phyloP scores from a whole-genome alignment of 2,329 filamentous ascomycete species.

The Colletotrichum spaethianum region DNA sequence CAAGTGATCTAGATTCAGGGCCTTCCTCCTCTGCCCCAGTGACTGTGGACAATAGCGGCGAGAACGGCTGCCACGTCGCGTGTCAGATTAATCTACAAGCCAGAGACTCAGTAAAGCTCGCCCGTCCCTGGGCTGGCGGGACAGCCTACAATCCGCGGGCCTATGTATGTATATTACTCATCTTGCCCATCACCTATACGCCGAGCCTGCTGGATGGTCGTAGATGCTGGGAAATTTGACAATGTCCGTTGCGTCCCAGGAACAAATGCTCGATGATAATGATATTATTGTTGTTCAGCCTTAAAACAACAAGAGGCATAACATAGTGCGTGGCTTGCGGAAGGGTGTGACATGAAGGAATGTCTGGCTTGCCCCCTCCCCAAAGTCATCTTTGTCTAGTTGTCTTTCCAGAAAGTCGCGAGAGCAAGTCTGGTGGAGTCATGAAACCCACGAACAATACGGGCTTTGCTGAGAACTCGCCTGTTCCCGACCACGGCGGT shows the following conservation, averaged over 20 bases:
- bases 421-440: background rate
- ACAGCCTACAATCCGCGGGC: background rate
- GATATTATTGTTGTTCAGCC: slow-evolving; percentile 21
- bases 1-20: slow-evolving; percentile 3
- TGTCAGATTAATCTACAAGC: slow-evolving; percentile 31
- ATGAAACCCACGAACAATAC: background rate
- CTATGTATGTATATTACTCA: background rate
- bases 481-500: slow-evolving; percentile 15
- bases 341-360: background rate
- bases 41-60: background rate
- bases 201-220: slow-evolving; percentile 24
- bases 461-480: background rate
- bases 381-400: background rate
- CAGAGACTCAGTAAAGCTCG: background rate
- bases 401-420: background rate
- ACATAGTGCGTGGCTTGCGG: slow-evolving; percentile 3
- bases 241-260: slow-evolving; percentile 14
- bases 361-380: slow-evolving; percentile 31
- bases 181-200: background rate
- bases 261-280: slow-evolving; percentile 16
- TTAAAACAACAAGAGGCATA: slow-evolving; percentile 1
- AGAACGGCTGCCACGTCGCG: slow-evolving; percentile 29
- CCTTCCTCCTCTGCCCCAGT: background rate
- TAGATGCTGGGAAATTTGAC: slow-evolving; percentile 32
- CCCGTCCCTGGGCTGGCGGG: background rate